Conservation (phyloP, 116 monocot genomes). For the Trichopus zeylanicus region DNA sequence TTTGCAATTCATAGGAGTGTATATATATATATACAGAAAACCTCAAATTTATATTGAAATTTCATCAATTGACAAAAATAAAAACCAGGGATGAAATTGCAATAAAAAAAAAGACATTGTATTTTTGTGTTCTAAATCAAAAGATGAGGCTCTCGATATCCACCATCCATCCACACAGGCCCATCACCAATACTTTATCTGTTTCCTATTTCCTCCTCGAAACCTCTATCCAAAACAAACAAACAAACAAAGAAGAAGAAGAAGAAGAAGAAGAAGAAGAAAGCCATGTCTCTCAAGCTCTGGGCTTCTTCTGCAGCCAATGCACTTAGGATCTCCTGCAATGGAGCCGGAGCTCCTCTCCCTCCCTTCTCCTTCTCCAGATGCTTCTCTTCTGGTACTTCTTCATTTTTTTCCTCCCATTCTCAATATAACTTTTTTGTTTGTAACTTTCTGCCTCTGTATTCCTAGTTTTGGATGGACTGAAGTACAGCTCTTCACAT, state of each 20-base stretch:
- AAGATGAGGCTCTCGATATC: slow-evolving; percentile 34
- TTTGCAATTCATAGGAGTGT: too few species aligned
- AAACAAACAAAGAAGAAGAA: neutral
- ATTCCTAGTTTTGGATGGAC: slow-evolving; percentile 62
- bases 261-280: neutral
- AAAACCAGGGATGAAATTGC: too few species aligned
- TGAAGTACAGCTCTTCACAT: slow-evolving; percentile 73
- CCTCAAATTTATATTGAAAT: too few species aligned
- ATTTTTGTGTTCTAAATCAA: too few species aligned
- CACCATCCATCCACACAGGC: slow-evolving; percentile 34
- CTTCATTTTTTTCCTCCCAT: slow-evolving; percentile 4
- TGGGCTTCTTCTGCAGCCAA: slow-evolving; percentile 95
- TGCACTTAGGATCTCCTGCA: slow-evolving; percentile 53
- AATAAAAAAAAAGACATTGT: too few species aligned
- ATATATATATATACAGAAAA: too few species aligned
- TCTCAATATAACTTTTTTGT: neutral
- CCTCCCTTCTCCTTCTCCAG: slow-evolving; percentile 47
- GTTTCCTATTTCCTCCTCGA: slow-evolving; percentile 6
- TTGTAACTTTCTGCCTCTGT: neutral
- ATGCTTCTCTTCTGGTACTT: slow-evolving; percentile 73
- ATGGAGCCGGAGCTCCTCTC: slow-evolving; percentile 13
- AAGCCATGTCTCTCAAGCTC: slow-evolving; percentile 53
- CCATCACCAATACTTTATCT: neutral
- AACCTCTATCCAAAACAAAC: neutral
- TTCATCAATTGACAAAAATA: too few species aligned